Evolutionary conservation across 805 yeast species (phyloP).

Genomic region (Myxozyma vanderwaltii): DNA sequence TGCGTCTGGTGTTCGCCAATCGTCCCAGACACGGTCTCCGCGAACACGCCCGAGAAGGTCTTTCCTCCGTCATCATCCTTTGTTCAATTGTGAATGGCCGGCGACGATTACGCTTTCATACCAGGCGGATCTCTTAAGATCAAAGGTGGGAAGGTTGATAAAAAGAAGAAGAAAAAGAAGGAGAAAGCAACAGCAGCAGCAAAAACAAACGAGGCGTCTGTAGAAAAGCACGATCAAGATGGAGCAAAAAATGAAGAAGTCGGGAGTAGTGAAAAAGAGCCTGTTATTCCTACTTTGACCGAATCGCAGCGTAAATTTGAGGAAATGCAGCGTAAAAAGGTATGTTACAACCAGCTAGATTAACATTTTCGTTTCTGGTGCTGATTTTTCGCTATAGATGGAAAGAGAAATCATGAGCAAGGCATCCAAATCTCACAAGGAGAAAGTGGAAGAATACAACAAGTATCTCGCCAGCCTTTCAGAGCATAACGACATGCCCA

Average conservation of each 20-base stretch:
- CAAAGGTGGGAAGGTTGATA: constrained; percentile 28
- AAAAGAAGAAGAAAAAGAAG: constrained; percentile 19
- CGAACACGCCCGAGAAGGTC: background rate
- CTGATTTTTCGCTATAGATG: constrained; percentile 11
- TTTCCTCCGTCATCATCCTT: background rate
- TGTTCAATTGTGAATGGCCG: constrained; percentile 8
- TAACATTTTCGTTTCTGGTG: background rate
- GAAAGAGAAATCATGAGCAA: constrained; percentile 31
- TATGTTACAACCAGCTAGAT: no score
- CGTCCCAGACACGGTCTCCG: constrained; percentile 10
- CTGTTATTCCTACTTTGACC: constrained; percentile 12
- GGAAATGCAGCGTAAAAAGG: constrained; percentile 35
- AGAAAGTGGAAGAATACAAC: constrained; percentile 37
- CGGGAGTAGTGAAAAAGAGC: background rate
- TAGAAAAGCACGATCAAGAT: no score
- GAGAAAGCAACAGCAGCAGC: background rate
- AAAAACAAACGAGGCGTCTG: background rate
- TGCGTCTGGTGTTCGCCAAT: background rate
- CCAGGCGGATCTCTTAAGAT: constrained; percentile 24
- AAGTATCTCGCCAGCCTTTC: constrained; percentile 34
- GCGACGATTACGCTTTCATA: constrained; percentile 19
- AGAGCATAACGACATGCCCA: constrained; percentile 39
- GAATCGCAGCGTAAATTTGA: constrained; percentile 36
- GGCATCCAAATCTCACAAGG: constrained; percentile 35
- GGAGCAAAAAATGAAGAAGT: background rate